Base-by-base conservation (phyloP, 768 basidiomycete genomes). In the Tephrocybe sp. region DNA sequence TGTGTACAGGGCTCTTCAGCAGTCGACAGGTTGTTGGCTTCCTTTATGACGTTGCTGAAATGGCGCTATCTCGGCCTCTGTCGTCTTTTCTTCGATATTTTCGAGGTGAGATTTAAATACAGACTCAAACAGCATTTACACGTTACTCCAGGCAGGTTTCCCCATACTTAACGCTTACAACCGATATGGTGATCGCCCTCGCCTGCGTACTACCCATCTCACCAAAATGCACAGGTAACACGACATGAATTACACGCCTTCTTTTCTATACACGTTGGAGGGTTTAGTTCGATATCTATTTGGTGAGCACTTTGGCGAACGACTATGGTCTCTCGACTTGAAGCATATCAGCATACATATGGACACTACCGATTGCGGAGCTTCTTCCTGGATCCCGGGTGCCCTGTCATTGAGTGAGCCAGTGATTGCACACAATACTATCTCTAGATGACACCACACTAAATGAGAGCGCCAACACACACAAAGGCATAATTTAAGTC, bases 161-260 rank as follows among this genome's bases (percentile, higher is more conserved):
- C 73, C 75, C 30, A 68, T 67, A 0, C 2, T 74, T 70, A 58
- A 69, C 75, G 21, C 68, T 74, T 34, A 68, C 70, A 0, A 72
- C 70, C 8, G 73, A 72, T 64, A 54, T 28, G 51, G 34, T 35
- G 38, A 11, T 16, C 9, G 11, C 5, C 9, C 26, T 22, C 19
- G 6, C 22, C n/a, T 5, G 5, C 6, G 9, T 27, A 13, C 0
- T 34, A 6, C 32, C 7, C 7, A 9, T 3, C 22, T 22, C n/a
- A 30, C 9, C 24, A 43, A 1, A 30, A 22, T n/a, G 9, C 18
- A 6, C 45, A 63, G 64, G 62, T 71, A 73, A 70, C 65, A 25
- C 68, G 73, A 3, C 64, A 71, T 44, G 74, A 76, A 57, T 72
- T 75, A 6, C 73, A 76, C 67, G 65, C 15, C 57, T 71, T 69